phyloP scores from a whole-genome alignment of 768 basidiomycete genomes.

The Calocybe gangraenosa region DNA sequence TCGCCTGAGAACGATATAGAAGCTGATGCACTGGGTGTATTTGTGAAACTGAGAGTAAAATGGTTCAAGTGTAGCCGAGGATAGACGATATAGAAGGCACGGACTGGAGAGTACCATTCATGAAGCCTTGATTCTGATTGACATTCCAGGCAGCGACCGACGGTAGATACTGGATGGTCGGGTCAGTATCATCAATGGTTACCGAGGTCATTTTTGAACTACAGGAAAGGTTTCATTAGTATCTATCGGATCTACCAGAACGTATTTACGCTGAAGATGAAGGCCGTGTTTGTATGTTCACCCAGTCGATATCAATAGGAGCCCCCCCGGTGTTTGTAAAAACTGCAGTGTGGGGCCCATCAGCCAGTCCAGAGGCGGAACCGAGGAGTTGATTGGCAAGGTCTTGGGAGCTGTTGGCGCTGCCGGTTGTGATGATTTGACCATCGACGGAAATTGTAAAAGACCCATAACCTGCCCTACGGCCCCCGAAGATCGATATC shows the following conservation, averaged over 20 bases:
- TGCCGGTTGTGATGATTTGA: conserved; percentile 27
- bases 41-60: conserved; percentile 31
- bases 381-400: conserved; percentile 37
- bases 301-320: conserved; percentile 47
- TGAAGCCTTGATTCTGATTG: conserved; percentile 24
- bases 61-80: not conserved
- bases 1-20: conserved; percentile 43
- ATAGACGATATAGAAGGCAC: conserved; percentile 9
- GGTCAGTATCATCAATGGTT: conserved; percentile 38
- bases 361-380: conserved; percentile 33
- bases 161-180: conserved; percentile 36
- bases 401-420: conserved; percentile 25
- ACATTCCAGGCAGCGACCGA: conserved; percentile 31
- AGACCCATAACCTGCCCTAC: conserved; percentile 40
- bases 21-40: conserved; percentile 34
- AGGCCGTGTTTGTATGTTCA: conserved; percentile 38
- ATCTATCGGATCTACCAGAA: not conserved
- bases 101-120: conserved; percentile 41
- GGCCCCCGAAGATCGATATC: conserved; percentile 47
- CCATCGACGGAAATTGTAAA: conserved; percentile 45
- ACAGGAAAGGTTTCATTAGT: conserved; percentile 4
- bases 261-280: conserved; percentile 32
- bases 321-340: conserved; percentile 39
- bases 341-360: conserved; percentile 44
- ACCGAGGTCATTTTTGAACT: conserved; percentile 23